Evolutionary conservation across 2,329 filamentous ascomycete genomes (phyloP), one percentile per base, ranked within the genome.

Genomic region (Monosporascus sp.): DNA sequence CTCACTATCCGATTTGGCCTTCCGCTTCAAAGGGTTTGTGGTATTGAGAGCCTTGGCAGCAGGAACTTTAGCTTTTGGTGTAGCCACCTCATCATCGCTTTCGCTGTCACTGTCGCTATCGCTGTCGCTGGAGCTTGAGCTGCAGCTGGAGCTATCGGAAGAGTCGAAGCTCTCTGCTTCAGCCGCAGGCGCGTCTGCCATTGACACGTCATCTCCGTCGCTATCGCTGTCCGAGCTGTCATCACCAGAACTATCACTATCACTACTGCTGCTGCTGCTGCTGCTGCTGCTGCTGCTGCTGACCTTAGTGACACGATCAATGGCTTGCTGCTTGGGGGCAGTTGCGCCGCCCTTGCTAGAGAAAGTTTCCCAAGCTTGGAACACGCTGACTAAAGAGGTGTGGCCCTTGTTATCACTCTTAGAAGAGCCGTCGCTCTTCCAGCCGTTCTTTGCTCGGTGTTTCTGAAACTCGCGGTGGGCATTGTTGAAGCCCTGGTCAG

Each of bases 401-500:
- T 70, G 65, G 38, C 67, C 56, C 55, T 68, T 68, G 31, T 62
- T 62, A 51, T 65, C 65, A 11, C 50, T 52, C 47, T 62, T 62
- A 41, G 47, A 56, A 51, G 62, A 44, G 47, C 55, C 58, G 20
- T 70, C 57, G 20, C 65, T 62, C 45, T 72, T 66, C 74, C 74
- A 79, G 49, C 75, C 77, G 58, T 78, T 78, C 69, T 73, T 76
- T 65, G 71, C 78, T 50, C 81, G 75, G 65, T 90, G 83, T 65
- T 84, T 82, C 61, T 76, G 74, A 63, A 90, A 86, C 5, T 82
- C 79, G 54, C 77, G 73, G 63, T 80, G 80, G 46, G 87, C 81
- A 54, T 76, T 75, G 47, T 76, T 69, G 62, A 89, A 87, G n/a
- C 82, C 80, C 67, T 87, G 78, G 46, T 85, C 78, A 42, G 78